phyloP scores from a whole-genome alignment of 2,329 filamentous ascomycete genomes.

The Scedosporium boydii region DNA sequence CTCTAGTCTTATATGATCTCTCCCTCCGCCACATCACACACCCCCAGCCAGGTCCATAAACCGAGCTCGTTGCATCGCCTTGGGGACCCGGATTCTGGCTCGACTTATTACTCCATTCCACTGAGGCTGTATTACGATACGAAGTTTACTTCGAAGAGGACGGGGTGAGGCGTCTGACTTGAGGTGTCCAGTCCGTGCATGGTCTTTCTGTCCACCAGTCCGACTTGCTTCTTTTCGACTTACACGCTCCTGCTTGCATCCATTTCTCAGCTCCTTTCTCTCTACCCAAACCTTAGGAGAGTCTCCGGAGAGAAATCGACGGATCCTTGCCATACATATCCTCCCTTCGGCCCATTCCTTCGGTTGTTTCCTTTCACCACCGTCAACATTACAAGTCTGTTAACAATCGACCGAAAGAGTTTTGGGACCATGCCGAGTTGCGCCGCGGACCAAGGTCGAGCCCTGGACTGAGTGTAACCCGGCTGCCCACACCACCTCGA shows the following conservation, averaged over 20 bases:
- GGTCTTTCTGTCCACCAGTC: background rate
- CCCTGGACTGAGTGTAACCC: background rate
- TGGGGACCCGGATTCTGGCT: background rate
- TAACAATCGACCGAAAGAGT: background rate
- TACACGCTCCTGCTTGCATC: background rate
- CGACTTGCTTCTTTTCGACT: background rate
- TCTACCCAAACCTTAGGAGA: background rate
- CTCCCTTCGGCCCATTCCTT: background rate
- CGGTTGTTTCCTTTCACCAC: background rate
- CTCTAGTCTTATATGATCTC: background rate
- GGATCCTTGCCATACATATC: background rate
- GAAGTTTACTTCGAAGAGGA: background rate
- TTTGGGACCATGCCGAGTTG: background rate
- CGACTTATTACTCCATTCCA: background rate
- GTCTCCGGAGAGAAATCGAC: background rate
- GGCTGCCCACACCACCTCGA: background rate
- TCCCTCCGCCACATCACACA: background rate
- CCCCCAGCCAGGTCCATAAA: background rate
- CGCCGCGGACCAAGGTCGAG: background rate
- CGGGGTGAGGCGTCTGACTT: background rate
- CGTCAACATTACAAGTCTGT: background rate
- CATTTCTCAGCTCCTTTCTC: background rate
- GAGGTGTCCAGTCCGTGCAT: background rate
- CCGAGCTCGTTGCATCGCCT: background rate
- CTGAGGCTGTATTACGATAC: background rate